These are phyloP conservation scores for Pleurozium schreberi DNA, from an alignment of 225 moss, liverwort and hornwort genomes.

Conservation along the genomic window DNA sequence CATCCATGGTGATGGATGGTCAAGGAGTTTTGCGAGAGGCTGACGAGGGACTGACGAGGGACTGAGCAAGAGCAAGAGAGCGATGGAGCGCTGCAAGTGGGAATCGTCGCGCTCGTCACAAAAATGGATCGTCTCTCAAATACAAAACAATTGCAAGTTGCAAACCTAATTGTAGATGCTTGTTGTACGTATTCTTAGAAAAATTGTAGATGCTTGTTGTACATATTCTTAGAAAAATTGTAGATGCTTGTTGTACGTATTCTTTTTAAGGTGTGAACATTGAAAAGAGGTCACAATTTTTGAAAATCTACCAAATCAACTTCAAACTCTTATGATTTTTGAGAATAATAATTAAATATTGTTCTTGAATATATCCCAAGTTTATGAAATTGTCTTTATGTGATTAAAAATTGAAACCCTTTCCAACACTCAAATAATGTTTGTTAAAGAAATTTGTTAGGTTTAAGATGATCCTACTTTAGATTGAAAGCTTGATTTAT, in stretches of 20 bases:
- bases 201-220: neutral
- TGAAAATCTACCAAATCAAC: neutral
- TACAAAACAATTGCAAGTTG: neutral
- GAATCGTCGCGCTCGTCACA: constrained; percentile 32
- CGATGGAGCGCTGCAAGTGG: constrained; percentile 31
- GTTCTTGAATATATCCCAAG: neutral
- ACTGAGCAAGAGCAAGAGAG: neutral
- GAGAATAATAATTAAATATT: neutral
- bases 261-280: neutral
- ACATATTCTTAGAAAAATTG: accelerated
- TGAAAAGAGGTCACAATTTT: too few relatives aligned
- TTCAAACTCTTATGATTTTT: neutral
- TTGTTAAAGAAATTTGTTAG: neutral
- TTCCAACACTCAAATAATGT: too few relatives aligned
- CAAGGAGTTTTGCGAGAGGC: neutral
- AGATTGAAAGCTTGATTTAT: neutral
- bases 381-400: too few relatives aligned
- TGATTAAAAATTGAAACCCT: neutral
- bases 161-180: neutral
- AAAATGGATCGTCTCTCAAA: neutral
- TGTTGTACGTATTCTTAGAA: accelerated
- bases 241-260: neutral
- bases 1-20: neutral
- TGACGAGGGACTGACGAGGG: neutral
- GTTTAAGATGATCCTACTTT: neutral